Evolutionary conservation across 305 asterid species (phyloP).

Genomic region (Fraxinus xanthoxyloides): DNA sequence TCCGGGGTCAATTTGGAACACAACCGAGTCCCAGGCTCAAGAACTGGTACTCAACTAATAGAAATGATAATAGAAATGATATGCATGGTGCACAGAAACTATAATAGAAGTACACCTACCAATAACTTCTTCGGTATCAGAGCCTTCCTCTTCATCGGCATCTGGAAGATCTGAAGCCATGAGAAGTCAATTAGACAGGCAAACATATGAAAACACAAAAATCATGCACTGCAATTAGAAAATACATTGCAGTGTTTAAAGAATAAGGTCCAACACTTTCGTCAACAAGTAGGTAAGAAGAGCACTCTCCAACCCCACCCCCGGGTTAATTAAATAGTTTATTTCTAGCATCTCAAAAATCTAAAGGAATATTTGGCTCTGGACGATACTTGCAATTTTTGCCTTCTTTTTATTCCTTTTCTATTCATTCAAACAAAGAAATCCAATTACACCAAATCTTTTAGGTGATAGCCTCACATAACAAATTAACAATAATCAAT

Average conservation of each 20-base stretch:
- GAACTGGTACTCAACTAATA: background rate
- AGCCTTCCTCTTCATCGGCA: slow-evolving; percentile 48
- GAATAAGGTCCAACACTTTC: background rate
- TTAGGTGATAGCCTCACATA: background rate
- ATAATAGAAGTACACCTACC: slow-evolving; percentile 26
- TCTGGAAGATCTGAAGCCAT: slow-evolving; percentile 53
- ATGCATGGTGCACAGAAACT: slow-evolving; percentile 6
- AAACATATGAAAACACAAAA: background rate
- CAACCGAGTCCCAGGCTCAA: background rate
- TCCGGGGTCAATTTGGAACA: background rate
- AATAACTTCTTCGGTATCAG: slow-evolving; percentile 39
- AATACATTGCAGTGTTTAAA: background rate
- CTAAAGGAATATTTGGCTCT: background rate
- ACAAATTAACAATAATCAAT: background rate
- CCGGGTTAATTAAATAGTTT: background rate
- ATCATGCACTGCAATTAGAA: background rate
- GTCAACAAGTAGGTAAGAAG: background rate
- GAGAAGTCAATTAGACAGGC: slow-evolving; percentile 16
- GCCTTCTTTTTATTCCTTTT: background rate
- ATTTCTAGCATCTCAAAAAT: background rate
- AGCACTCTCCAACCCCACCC: background rate
- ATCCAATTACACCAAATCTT: background rate
- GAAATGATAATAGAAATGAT: background rate
- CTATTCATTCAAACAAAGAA: background rate
- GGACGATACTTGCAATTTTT: background rate